Evolutionary conservation across 495 filamentous ascomycete species (phyloP), one percentile per base, ranked within the genome.

Genomic region (Patellaria atrata): DNA sequence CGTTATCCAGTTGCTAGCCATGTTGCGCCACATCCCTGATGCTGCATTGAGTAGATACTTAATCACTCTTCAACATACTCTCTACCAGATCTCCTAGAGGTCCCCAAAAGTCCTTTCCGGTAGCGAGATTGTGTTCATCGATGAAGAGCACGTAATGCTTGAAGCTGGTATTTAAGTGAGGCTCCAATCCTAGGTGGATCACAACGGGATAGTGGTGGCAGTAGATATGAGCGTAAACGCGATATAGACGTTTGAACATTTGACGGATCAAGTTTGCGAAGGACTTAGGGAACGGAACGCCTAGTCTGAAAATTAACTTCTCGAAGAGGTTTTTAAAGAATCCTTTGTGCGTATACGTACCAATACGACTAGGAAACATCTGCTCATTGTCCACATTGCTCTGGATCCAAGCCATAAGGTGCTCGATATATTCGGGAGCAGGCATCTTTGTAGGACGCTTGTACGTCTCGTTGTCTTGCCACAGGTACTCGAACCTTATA

Each of bases 171-270:
- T 97, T 97, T 47, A 97, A 73, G 60, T 97, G 89, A 22, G 89
- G 85, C 60, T 97, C 89, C 37, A 97, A 69, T 19, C 89, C 89
- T 18, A 97, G 73, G 45, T 94, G 85, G 20, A 92, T 77, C 33
- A 97, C 77, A 27, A 97, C 89, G 11, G 85, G 85, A 59, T 97
- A 97, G 62, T 97, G 89, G 57, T 97, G 89, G 68, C 89, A 97
- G 69, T 97, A 97, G 48, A 97, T 94, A 58, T 97, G 89, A 23
- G 89, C 89, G 59, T 97, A 97, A 33, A 97, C 87, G 38, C 89
- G 81, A 60, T 96, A 97, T 57, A 97, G 75, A 45, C 89, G 79
- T 67, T 97, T 97, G 70, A 96, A 94, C 46, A 97, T 77, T 63
- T 93, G 84, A 35, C 83, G 78, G 29, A 94, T 70, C 34, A 89